These are phyloP conservation scores for Lecanosticta acicola DNA, from an alignment of 2,329 filamentous ascomycete genomes.

Conservation along the genomic window DNA sequence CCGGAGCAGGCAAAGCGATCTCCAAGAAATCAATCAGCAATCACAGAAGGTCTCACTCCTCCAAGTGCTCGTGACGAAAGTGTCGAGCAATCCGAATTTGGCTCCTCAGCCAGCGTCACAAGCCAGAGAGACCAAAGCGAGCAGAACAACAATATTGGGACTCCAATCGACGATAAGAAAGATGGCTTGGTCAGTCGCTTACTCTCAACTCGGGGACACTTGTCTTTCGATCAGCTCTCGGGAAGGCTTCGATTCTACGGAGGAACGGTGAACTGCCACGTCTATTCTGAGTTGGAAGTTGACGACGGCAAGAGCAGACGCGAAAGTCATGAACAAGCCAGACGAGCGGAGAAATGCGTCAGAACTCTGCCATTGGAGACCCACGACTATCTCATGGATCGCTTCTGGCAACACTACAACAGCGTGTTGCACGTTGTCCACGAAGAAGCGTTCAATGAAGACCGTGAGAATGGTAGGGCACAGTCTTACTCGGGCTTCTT, in stretches of 20 bases:
- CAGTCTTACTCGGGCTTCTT: constrained; percentile 27
- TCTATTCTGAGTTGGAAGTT: constrained; percentile 20
- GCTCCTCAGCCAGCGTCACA: constrained; percentile 10
- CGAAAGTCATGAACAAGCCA: constrained; percentile 17
- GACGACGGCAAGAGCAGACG: constrained; percentile 14
- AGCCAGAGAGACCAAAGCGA: constrained; percentile 12
- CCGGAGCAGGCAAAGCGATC: constrained; percentile 5
- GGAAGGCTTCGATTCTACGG: constrained; percentile 24
- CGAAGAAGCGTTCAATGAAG: constrained; percentile 23
- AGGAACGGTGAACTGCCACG: constrained; percentile 23
- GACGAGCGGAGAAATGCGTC: constrained; percentile 22
- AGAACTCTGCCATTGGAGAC: constrained; percentile 20
- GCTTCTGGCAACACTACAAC: constrained; percentile 27
- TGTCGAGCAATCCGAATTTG: constrained; percentile 10
- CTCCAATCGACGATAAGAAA: constrained; percentile 21
- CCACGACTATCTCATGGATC: constrained; percentile 24
- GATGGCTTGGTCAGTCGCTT: constrained; percentile 21
- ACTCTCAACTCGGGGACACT: constrained; percentile 23
- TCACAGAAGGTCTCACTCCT: constrained; percentile 16
- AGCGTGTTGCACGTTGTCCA: constrained; percentile 24
- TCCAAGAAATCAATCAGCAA: constrained; percentile 3
- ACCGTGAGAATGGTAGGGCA: constrained; percentile 17
- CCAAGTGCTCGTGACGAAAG: constrained; percentile 11
- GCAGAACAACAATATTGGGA: constrained; percentile 11
- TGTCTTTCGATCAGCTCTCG: constrained; percentile 24